Conservation (phyloP, 495 filamentous ascomycete genomes). For the Xylaria grammica region DNA sequence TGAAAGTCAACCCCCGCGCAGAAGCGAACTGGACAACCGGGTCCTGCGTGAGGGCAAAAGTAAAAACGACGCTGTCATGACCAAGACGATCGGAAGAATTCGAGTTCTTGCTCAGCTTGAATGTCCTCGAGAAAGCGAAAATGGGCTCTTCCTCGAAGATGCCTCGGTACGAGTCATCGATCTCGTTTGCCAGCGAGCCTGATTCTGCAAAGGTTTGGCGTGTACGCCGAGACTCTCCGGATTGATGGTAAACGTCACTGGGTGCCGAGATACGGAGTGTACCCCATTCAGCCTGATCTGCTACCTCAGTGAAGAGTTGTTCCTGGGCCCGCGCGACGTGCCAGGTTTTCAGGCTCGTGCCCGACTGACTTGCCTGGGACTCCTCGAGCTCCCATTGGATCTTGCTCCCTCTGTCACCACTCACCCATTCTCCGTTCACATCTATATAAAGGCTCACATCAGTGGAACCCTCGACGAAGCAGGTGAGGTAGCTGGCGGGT, state of each 20-base stretch:
- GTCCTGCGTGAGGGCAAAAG: conserved; percentile 81
- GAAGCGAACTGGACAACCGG: conserved; percentile 88
- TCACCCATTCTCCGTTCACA: conserved; percentile 88
- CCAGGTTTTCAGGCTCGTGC: conserved; percentile 56
- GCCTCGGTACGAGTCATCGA: conserved; percentile 67
- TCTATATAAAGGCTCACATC: conserved; percentile 85
- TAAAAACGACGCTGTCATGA: conserved; percentile 71
- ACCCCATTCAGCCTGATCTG: conserved; percentile 88
- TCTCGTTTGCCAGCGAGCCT: conserved; percentile 61
- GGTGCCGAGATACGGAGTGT: conserved; percentile 78
- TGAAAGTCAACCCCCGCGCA: conserved; percentile 76
- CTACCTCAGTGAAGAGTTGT: conserved; percentile 72
- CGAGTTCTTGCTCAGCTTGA: conserved; percentile 52
- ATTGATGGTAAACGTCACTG: conserved; percentile 65
- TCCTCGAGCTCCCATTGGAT: conserved; percentile 71
- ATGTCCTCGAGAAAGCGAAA: conserved; percentile 88
- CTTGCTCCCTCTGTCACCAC: conserved; percentile 68
- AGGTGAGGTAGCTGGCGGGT: conserved; percentile 82
- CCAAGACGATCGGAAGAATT: conserved; percentile 26
- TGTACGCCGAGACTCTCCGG: conserved; percentile 69
- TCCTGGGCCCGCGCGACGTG: conserved; percentile 68
- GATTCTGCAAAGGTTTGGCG: conserved; percentile 75
- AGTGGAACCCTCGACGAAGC: conserved; percentile 72
- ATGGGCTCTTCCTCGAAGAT: conserved; percentile 88
- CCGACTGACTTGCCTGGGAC: conserved; percentile 31